These are phyloP conservation scores for Rosa multiflora DNA, from an alignment of 306 rosid genomes.

Conservation along the genomic window DNA sequence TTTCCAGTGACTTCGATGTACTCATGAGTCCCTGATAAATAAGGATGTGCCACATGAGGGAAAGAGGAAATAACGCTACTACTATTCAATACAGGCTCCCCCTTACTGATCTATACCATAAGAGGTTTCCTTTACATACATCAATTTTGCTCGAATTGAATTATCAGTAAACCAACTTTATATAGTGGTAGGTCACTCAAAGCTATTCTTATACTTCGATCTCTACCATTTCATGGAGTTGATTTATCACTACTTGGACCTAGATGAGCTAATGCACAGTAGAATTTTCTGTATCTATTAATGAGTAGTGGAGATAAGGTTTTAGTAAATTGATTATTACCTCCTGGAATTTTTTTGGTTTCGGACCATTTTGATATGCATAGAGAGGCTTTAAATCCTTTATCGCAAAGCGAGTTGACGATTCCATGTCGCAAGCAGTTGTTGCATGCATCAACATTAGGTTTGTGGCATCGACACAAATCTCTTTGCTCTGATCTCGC, in stretches of 20 bases:
- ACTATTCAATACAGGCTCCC: too few species aligned
- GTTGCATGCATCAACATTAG: slow-evolving; percentile 33
- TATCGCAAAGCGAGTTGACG: slow-evolving; percentile 36
- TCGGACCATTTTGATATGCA: slow-evolving; percentile 52
- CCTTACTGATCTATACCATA: too few species aligned
- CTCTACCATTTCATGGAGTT: too few species aligned
- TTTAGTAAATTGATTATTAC: slow-evolving; percentile 20
- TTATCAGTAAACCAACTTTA: too few species aligned
- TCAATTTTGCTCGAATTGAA: too few species aligned
- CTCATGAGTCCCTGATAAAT: slow-evolving; percentile 24
- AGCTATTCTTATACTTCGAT: too few species aligned
- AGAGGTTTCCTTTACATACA: too few species aligned
- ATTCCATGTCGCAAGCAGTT: slow-evolving; percentile 46
- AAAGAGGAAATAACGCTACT: neutral
- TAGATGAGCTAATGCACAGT: too few species aligned
- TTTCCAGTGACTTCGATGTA: slow-evolving; percentile 26
- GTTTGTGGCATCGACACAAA: slow-evolving; percentile 41
- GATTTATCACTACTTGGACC: too few species aligned
- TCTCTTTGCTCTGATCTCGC: slow-evolving; percentile 21
- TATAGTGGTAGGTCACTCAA: too few species aligned
- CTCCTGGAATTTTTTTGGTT: slow-evolving; percentile 49
- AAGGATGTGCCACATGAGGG: neutral
- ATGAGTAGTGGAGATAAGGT: neutral
- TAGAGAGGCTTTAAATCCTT: slow-evolving; percentile 50
- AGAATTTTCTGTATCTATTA: too few species aligned